Evolutionary conservation across 1,284 basidiomycete species (phyloP), one percentile per base, ranked within the genome.

Genomic region (Cutaneotrichosporon arboriforme): DNA sequence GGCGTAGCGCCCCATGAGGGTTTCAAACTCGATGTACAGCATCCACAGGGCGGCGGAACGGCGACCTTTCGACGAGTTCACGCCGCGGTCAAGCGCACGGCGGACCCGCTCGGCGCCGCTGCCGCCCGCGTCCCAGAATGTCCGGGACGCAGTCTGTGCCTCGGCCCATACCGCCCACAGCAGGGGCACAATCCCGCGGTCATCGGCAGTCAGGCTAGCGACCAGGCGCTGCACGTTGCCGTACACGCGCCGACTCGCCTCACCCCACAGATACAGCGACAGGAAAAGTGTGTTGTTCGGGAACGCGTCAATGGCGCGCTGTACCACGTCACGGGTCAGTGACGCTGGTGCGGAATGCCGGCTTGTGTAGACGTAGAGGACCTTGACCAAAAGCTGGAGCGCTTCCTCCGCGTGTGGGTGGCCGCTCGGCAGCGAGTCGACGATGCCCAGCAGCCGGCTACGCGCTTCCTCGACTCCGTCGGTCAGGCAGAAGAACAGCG

Each of bases 1-100:
- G 52, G 80, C 69, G 34, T 81, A 65, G 51, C 85, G 76, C 1
- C 81, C 82, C 46, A 79, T 79, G 46, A 81, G 79, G 35, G 87
- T 81, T 77, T 94, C 90, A 59, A 94, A 85, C 66, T 91, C 87
- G 59, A 93, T 79, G 60, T 82, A 87, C 14, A 90, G 74, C 34
- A 82, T 79, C 90, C 91, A 94, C 20, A 94, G 62, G 1, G 63
- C 54, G 1, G 67, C 60, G 0, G 57, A 71, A 20, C 57, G 49
- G 22, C 55, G 61, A 1, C 69, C 70, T 3, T 48, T 44, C 14
- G 14, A 21, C 18, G 68, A 63, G 21, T 64, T 67, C 43, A 74
- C 57, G 4, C 57, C 69, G 18, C 61, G 63, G 48, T 72, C 66
- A n/a, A 75, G 59, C 14, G 68, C 61, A 4, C 54, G 53, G 13